phyloP scores from a whole-genome alignment of 2,329 filamentous ascomycete genomes.

The Fusarium robinianum region DNA sequence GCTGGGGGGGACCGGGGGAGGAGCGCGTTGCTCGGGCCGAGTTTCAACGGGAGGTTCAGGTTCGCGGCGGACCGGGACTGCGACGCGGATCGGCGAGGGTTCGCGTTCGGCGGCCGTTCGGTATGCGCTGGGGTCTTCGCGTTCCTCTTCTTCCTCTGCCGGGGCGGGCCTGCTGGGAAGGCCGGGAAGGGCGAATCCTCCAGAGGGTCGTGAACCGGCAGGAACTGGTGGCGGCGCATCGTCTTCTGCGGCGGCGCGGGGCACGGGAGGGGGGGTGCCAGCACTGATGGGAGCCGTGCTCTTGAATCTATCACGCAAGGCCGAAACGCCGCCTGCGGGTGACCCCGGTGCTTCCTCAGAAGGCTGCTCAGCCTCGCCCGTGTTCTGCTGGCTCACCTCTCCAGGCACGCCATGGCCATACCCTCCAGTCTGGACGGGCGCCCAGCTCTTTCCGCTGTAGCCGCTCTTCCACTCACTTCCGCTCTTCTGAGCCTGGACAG shows the following conservation, averaged over 20 bases:
- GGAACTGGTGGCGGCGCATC: slow-evolving; percentile 58
- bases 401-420: slow-evolving; percentile 64
- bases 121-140: slow-evolving; percentile 52
- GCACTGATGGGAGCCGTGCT: slow-evolving; percentile 71
- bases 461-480: slow-evolving; percentile 87
- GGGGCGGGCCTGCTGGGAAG: slow-evolving; percentile 66
- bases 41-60: slow-evolving; percentile 59
- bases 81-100: slow-evolving; percentile 80
- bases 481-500: slow-evolving; percentile 70
- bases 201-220: slow-evolving; percentile 69
- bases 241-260: slow-evolving; percentile 45
- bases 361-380: slow-evolving; percentile 57
- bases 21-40: slow-evolving; percentile 52
- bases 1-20: slow-evolving; percentile 64
- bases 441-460: slow-evolving; percentile 90
- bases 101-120: slow-evolving; percentile 52
- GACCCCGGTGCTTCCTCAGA: slow-evolving; percentile 57
- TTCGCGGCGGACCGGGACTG: slow-evolving; percentile 78
- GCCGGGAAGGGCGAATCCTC: slow-evolving; percentile 78
- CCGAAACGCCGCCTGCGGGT: slow-evolving; percentile 67
- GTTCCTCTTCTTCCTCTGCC: slow-evolving; percentile 59
- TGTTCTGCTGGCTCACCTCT: slow-evolving; percentile 60
- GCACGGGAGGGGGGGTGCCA: slow-evolving; percentile 44
- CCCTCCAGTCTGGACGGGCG: slow-evolving; percentile 71
- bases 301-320: slow-evolving; percentile 83